Percentiles rank a stretch among this genome's conserved stretches.
Evolutionary conservation across 208 protist species (phyloP).

Genomic region (Leishmania braziliensis): DNA sequence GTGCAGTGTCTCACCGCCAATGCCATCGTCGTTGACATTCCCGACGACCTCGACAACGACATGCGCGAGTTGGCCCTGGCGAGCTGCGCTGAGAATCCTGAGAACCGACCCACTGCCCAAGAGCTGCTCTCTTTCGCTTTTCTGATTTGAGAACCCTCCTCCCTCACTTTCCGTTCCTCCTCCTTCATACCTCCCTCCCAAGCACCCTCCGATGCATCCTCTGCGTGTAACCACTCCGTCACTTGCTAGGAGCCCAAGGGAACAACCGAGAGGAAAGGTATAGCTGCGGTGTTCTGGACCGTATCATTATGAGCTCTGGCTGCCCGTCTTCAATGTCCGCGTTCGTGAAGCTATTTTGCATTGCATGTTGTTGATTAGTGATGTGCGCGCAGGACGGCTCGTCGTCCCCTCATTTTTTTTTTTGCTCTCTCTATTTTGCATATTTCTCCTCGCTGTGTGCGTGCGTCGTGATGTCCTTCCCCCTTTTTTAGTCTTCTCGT

Average conservation of each 20-base stretch:
- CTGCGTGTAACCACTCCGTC: no score
- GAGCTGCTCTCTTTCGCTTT: slow-evolving; percentile 64
- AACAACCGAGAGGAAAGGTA: neutral
- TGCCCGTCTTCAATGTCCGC: slow-evolving; percentile 5
- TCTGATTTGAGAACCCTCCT: slow-evolving; percentile 29
- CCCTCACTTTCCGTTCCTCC: neutral
- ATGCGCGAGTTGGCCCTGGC: slow-evolving; percentile 47
- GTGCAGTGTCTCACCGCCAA: slow-evolving; percentile 60
- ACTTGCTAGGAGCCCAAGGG: neutral
- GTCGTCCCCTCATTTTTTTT: neutral
- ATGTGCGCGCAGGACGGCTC: neutral
- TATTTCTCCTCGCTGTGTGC: neutral
- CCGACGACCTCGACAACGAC: slow-evolving; percentile 56
- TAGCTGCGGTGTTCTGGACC: neutral
- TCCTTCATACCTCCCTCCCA: neutral
- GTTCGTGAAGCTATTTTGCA: slow-evolving; percentile 4
- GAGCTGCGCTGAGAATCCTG: slow-evolving; percentile 57
- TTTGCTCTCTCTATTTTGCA: neutral
- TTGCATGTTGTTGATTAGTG: slow-evolving; percentile 4
- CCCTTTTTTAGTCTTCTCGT: neutral
- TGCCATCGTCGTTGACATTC: slow-evolving; percentile 58
- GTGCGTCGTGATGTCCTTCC: neutral
- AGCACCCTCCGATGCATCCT: neutral
- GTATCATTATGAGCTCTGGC: neutral
- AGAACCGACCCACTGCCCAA: slow-evolving; percentile 54